These are phyloP conservation scores for Aspergillus panamensis DNA, from an alignment of 495 filamentous ascomycete genomes.

Conservation along the genomic window DNA sequence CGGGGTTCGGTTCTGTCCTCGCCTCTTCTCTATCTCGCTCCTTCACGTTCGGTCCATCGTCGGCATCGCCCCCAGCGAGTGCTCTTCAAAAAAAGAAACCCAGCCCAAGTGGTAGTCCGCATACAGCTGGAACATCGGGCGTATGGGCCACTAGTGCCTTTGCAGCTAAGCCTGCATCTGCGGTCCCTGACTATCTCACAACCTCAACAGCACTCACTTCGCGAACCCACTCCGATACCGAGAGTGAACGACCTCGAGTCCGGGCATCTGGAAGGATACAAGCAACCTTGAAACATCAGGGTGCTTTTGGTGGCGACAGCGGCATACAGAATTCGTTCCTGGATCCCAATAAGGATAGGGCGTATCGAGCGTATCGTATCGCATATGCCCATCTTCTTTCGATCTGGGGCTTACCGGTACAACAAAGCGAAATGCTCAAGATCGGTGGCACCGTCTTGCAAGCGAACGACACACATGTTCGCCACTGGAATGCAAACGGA, in stretches of 20 bases:
- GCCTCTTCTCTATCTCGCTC: constrained; percentile 70
- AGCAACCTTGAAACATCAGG: constrained; percentile 69
- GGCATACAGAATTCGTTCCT: constrained; percentile 64
- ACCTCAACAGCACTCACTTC: constrained; percentile 29
- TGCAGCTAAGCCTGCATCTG: constrained; percentile 42
- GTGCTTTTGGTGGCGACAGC: constrained; percentile 75
- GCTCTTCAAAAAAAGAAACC: constrained; percentile 53
- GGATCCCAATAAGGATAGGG: constrained; percentile 54
- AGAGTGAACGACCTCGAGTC: constrained; percentile 36
- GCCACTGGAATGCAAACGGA: constrained; percentile 24
- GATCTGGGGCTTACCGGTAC: constrained; percentile 74
- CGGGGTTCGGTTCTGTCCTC: constrained; percentile 55
- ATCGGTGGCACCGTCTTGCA: constrained; percentile 44
- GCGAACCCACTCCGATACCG: constrained; percentile 44
- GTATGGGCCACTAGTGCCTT: constrained; percentile 65
- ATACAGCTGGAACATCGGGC: constrained; percentile 53
- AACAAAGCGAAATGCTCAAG: constrained; percentile 77
- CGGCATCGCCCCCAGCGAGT: constrained; percentile 60
- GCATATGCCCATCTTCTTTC: constrained; percentile 79
- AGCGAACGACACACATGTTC: constrained; percentile 16
- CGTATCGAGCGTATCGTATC: constrained; percentile 69
- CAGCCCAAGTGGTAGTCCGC: constrained; percentile 65
- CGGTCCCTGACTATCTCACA: constrained; percentile 32
- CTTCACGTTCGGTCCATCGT: constrained; percentile 61
- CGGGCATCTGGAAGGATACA: constrained; percentile 45